phyloP scores from a whole-genome alignment of 176 grass and related monocot genomes.

The Lolium rigidum region DNA sequence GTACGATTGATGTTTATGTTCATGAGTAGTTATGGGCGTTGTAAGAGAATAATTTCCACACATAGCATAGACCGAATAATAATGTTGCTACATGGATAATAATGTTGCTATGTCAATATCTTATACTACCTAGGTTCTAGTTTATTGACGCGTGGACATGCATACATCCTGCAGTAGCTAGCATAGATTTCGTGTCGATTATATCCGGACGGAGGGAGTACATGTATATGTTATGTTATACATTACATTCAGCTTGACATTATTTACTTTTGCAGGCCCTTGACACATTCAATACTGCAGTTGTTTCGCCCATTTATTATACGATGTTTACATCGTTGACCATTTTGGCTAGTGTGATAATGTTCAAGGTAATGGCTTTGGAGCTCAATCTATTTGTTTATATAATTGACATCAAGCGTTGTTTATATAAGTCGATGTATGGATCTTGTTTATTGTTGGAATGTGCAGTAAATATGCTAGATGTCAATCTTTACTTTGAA shows the following conservation, averaged over 20 bases:
- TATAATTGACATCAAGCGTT: conserved; percentile 33
- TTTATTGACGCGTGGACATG: too few species aligned
- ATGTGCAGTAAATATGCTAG: background rate
- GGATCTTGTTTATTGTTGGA: conserved; percentile 23
- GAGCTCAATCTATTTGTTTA: conserved; percentile 32
- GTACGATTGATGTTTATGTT: conserved; percentile 46
- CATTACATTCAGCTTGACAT: conserved; percentile 22
- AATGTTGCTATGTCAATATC: background rate
- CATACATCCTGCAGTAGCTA: too few species aligned
- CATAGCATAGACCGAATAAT: background rate
- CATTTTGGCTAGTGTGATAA: conserved; percentile 85
- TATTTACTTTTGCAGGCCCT: conserved; percentile 60
- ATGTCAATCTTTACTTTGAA: conserved; percentile 30
- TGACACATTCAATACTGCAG: conserved; percentile 84
- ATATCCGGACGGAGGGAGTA: too few species aligned
- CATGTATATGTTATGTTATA: background rate
- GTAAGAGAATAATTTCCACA: background rate
- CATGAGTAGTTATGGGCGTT: background rate
- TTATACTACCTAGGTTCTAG: background rate
- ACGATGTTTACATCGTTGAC: conserved; percentile 87
- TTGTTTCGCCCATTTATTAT: conserved; percentile 86
- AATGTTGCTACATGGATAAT: background rate
- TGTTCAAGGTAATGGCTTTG: conserved; percentile 73
- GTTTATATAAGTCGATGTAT: background rate
- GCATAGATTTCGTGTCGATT: too few species aligned